Percentiles rank a stretch among this genome's conserved stretches.
phyloP scores from a whole-genome alignment of 176 grass and related monocot species.

The Saccharum officinarum region DNA sequence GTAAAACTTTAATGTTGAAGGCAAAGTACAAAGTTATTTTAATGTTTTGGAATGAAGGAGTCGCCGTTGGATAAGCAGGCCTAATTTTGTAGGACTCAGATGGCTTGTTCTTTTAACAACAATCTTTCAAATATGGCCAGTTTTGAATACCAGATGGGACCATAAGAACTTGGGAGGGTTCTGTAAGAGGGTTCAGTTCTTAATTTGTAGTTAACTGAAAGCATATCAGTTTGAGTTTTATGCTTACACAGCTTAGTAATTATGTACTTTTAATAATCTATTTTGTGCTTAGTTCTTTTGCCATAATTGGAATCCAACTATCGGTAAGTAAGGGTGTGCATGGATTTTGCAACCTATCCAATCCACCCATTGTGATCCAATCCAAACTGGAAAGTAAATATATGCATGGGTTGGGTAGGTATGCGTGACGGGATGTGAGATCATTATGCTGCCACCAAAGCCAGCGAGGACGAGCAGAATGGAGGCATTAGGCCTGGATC shows the following conservation, averaged over 20 bases:
- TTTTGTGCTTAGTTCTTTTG: conserved; percentile 9
- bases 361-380: background rate
- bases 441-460: background rate
- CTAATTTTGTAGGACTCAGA: background rate
- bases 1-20: background rate
- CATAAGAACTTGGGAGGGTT: background rate
- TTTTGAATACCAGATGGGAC: background rate
- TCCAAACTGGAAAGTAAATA: background rate
- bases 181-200: background rate
- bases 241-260: background rate
- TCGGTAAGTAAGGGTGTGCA: background rate
- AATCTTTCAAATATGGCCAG: background rate
- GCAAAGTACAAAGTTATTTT: background rate
- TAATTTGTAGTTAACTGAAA: background rate
- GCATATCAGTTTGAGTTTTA: background rate
- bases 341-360: background rate
- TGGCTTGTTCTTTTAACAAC: background rate
- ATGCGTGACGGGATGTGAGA: background rate
- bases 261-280: background rate
- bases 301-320: background rate
- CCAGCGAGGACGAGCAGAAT: background rate
- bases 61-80: background rate
- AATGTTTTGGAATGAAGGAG: background rate
- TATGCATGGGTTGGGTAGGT: background rate
- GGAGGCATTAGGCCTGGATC: background rate